Conservation (phyloP, 192 early-diverging fungal species). For the Coemansia sp. region DNA sequence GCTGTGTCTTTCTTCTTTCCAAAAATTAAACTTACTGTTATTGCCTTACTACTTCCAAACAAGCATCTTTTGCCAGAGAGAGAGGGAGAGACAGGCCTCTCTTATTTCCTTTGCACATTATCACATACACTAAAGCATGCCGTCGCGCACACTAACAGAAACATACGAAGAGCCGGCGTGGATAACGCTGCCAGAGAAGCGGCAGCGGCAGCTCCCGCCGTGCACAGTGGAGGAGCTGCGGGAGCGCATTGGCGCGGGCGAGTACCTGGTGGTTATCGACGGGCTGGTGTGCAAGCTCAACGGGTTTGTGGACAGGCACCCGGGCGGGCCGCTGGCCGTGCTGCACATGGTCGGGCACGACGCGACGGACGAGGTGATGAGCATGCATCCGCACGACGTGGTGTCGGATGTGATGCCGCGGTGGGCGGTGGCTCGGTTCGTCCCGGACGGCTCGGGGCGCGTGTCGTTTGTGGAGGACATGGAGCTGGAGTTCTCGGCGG, state of each 20-base stretch:
- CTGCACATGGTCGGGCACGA: constrained; percentile 85
- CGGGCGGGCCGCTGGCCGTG: constrained; percentile 89
- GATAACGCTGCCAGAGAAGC: constrained; percentile 4
- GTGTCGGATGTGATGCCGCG: constrained; percentile 69
- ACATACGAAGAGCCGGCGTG: background rate
- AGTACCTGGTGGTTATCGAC: constrained; percentile 80
- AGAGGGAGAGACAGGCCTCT: no score
- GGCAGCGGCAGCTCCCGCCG: constrained; percentile 28
- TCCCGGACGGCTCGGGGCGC: constrained; percentile 8
- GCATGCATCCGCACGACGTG: constrained; percentile 83
- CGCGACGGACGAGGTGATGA: constrained; percentile 85
- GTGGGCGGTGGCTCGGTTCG: constrained; percentile 65
- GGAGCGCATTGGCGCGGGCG: constrained; percentile 54
- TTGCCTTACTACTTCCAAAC: no score
- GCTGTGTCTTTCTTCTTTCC: no score
- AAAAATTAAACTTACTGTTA: no score
- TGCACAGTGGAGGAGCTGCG: constrained; percentile 42
- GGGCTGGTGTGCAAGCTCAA: constrained; percentile 89
- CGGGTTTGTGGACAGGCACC: constrained; percentile 78
- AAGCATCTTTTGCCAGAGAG: no score
- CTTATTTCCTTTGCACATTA: no score
- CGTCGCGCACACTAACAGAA: constrained; percentile 10
- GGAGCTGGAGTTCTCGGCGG: constrained; percentile 37
- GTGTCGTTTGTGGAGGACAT: constrained; percentile 48
- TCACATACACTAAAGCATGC: constrained; percentile 9